Evolutionary conservation across 2,329 filamentous ascomycete species (phyloP), one percentile per base, ranked within the genome.

Genomic region (Ilyonectria destructans): DNA sequence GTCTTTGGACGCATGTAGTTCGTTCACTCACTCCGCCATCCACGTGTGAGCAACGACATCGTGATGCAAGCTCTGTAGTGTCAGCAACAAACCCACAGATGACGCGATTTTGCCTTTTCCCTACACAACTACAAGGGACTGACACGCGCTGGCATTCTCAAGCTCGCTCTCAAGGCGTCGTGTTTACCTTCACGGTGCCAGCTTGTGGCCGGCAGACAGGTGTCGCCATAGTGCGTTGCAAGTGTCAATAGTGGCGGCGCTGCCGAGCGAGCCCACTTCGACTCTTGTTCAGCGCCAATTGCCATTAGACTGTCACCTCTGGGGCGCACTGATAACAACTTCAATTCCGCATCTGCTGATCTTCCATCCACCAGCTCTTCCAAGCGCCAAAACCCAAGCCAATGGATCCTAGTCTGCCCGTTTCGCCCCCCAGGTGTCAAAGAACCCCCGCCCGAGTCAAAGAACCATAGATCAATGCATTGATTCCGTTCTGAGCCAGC

Each of bases 21-120:
- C 49, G 45, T 40, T 29, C 33, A n/a, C 51, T 56, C n/a, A 21
- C 26, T 19, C 26, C 40, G 51, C 26, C 26, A 54, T 35, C 65
- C 72, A 74, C 70, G 71, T 69, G 71, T 43, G 23, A 55, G 59
- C 62, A 49, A 40, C 59, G 49, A 58, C 19, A 46, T 4, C 3
- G 54, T 63, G 58, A 58, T 57, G 67, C 37, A 69, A 46, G 66
- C 48, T 57, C 67, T 73, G 58, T 40, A 40, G 37, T 40, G 37
- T 40, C 37, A 17, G 15, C 12, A 15, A 13, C 15, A 17, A 13
- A 17, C 37, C 6, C 37, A 6, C 8, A n/a, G 17, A 19, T n/a
- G 40, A 43, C 40, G 6, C 40, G 17, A 6, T 43, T 43, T 43
- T 43, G 15, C n/a, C 40, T 43, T 43, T 43, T 15, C n/a, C 40